These are phyloP conservation scores for Claviceps sp. DNA, from an alignment of 2,329 filamentous ascomycete genomes.

Conservation along the genomic window DNA sequence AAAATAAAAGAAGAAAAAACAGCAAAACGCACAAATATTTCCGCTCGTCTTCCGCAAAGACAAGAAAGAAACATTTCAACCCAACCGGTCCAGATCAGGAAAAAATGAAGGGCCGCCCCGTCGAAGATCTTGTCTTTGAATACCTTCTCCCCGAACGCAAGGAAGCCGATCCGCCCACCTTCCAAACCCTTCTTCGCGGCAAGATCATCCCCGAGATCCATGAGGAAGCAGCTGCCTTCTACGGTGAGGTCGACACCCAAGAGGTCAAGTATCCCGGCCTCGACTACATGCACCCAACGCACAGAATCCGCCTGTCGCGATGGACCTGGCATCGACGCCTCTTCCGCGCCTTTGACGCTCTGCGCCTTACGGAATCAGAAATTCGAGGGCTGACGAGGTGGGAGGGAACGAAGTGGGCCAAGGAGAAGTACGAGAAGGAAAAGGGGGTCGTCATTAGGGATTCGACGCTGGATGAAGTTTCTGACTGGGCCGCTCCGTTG, in stretches of 20 bases:
- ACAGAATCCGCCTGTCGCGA: slow-evolving; percentile 64
- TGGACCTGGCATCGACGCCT: slow-evolving; percentile 66
- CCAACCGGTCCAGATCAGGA: not conserved
- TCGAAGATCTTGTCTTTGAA: slow-evolving; percentile 63
- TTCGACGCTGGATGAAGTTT: slow-evolving; percentile 56
- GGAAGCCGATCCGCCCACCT: slow-evolving; percentile 55
- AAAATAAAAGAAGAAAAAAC: not conserved
- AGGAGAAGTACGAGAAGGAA: slow-evolving; percentile 66
- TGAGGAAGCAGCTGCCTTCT: slow-evolving; percentile 65
- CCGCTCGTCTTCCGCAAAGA: too few relatives aligned
- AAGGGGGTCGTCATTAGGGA: slow-evolving; percentile 57
- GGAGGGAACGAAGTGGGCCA: slow-evolving; percentile 75
- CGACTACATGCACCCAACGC: slow-evolving; percentile 60
- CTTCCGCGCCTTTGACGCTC: slow-evolving; percentile 60
- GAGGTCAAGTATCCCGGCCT: slow-evolving; percentile 73
- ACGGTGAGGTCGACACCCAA: slow-evolving; percentile 63
- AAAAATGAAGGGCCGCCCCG: slow-evolving; percentile 57
- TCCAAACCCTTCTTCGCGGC: slow-evolving; percentile 55
- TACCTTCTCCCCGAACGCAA: slow-evolving; percentile 58
- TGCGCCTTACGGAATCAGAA: slow-evolving; percentile 55
- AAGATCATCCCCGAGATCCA: slow-evolving; percentile 65
- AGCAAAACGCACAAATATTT: not conserved
- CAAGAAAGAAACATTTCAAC: not conserved
- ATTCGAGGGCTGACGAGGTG: slow-evolving; percentile 63
- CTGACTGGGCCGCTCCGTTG: slow-evolving; percentile 34